phyloP scores from a whole-genome alignment of 2,329 filamentous ascomycete genomes.

The Rutstroemia sp. region DNA sequence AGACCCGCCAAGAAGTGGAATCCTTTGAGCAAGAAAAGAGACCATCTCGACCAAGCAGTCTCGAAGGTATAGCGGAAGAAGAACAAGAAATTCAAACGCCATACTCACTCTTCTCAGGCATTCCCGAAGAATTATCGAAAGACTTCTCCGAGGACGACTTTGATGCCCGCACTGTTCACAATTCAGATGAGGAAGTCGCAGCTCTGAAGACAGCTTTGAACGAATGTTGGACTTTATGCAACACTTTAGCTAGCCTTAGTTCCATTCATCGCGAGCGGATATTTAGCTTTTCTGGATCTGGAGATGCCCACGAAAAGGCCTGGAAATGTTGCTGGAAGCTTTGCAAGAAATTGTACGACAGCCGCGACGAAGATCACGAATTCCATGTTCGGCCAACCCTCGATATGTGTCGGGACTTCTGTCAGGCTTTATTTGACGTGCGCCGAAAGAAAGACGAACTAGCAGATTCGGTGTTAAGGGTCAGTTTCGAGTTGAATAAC shows the following conservation, averaged over 20 bases:
- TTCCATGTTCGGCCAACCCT: slow-evolving; percentile 67
- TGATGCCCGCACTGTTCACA: slow-evolving; percentile 34
- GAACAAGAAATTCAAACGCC: slow-evolving; percentile 6
- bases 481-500: slow-evolving; percentile 93
- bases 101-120: slow-evolving; percentile 28
- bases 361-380: slow-evolving; percentile 62
- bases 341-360: slow-evolving; percentile 82
- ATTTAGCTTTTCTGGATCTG: slow-evolving; percentile 66
- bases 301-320: slow-evolving; percentile 75
- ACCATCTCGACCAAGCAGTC: slow-evolving; percentile 52
- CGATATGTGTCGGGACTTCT: slow-evolving; percentile 86
- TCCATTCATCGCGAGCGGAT: slow-evolving; percentile 75
- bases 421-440: slow-evolving; percentile 83
- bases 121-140: slow-evolving; percentile 34
- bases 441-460: slow-evolving; percentile 69
- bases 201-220: slow-evolving; percentile 70
- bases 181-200: slow-evolving; percentile 52
- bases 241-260: slow-evolving; percentile 78
- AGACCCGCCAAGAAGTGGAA: slow-evolving; percentile 71
- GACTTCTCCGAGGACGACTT: slow-evolving; percentile 41
- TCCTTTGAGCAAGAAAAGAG: slow-evolving; percentile 42
- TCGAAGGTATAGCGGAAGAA: slow-evolving; percentile 56
- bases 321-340: slow-evolving; percentile 94
- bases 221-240: slow-evolving; percentile 92
- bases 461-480: slow-evolving; percentile 78